Base-by-base conservation (phyloP, 208 protist genomes). In the Wallacemonas sp. region DNA sequence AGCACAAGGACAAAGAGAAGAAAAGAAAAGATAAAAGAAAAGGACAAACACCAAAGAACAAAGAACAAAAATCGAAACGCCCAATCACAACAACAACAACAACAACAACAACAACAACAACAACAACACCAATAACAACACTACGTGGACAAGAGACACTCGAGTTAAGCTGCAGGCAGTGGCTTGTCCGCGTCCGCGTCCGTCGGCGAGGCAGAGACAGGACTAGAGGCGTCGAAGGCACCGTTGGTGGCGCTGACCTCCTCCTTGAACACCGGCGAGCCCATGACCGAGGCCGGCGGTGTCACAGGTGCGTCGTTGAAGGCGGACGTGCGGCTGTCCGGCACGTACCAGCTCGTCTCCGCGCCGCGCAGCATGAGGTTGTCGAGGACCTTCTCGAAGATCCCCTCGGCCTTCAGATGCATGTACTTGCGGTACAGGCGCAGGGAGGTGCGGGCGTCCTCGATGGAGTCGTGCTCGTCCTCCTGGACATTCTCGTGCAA, bases 401-500 rank as follows among this genome's bases (percentile, higher is more conserved):
- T 83, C 22, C 89, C 85, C 46, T 92, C 84, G 10, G 54, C 42
- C 72, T 87, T 74, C 28, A 95, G 76, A 70, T 97, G 72, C 64
- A 84, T 64, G 64, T 93, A 97, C 65, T 81, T 82, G 65, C 94
- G 78, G 81, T 97, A 98, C 23, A 98, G 82, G 11, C 86, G 81
- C 59, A 98, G 79, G 18, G 96, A 97, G 18, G 95, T 97, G 70
- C 86, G 79, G 23, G 97, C 95, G 76, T 99, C 97, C 79, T 99
- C 97, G 32, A 98, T 90, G 49, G 87, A 97, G 86, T 98, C 93
- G 81, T 99, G 97, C 67, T 94, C 97, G 39, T 93, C 91, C 54
- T 95, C 82, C 79, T 99, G 97, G 42, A 99, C 97, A 36, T 88
- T 89, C 76, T 97, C 86, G 16, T 84, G 84, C 18, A 99, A 79